phyloP scores from a whole-genome alignment of 2,329 filamentous ascomycete genomes.

The Epichloe elymi region DNA sequence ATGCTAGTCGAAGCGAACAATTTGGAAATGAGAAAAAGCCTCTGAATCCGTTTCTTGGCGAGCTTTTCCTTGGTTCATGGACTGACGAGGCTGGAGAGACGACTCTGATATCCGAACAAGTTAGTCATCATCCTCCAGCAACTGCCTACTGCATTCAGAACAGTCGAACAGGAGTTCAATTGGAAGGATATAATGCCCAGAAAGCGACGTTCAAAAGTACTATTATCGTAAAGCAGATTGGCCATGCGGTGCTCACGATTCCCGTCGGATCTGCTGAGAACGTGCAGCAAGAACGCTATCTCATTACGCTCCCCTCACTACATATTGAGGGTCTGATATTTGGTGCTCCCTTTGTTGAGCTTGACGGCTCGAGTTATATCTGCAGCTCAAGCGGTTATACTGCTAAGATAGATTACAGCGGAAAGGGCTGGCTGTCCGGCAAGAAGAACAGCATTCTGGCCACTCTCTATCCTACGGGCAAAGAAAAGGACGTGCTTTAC shows the following conservation, averaged over 20 bases:
- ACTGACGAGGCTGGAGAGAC: conserved; percentile 70
- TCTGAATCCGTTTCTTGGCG: conserved; percentile 87
- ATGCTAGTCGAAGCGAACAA: conserved; percentile 59
- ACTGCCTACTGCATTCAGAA: conserved; percentile 93
- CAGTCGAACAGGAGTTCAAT: conserved; percentile 61
- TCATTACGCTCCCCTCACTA: conserved; percentile 81
- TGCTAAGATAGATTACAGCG: conserved; percentile 82
- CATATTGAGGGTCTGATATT: conserved; percentile 91
- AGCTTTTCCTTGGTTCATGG: conserved; percentile 90
- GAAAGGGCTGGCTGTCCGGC: conserved; percentile 86
- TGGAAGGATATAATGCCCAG: conserved; percentile 89
- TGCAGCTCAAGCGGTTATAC: conserved; percentile 76
- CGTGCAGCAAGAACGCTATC: conserved; percentile 51
- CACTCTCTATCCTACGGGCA: conserved; percentile 54
- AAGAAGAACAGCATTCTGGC: conserved; percentile 90
- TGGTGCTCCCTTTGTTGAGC: conserved; percentile 77
- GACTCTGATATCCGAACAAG: conserved; percentile 83
- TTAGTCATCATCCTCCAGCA: conserved; percentile 85
- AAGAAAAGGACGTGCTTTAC: conserved; percentile 64
- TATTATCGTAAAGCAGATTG: conserved; percentile 90
- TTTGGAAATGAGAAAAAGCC: conserved; percentile 94
- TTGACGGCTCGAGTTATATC: conserved; percentile 77
- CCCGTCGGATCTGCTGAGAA: conserved; percentile 28
- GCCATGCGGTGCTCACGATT: conserved; percentile 72
- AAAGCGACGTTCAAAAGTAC: conserved; percentile 91